Evolutionary conservation across 352 stramenopile genomes (phyloP).

Genomic region (Peronosclerospora sorghi): DNA sequence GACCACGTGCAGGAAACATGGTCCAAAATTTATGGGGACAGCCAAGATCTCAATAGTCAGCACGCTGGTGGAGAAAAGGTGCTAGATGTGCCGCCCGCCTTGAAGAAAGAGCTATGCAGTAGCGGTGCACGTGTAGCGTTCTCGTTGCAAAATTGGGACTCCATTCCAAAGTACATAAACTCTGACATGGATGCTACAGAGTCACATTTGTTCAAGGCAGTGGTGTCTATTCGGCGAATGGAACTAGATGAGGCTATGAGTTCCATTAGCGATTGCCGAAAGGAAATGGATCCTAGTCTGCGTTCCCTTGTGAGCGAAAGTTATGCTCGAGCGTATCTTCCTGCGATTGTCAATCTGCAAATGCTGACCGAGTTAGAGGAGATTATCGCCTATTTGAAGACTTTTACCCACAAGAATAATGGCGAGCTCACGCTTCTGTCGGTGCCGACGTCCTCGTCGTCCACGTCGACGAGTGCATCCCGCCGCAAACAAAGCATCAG

Average conservation of each 20-base stretch:
- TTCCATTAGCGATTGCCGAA: slow-evolving; percentile 89
- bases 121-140: slow-evolving; percentile 73
- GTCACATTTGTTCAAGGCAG: slow-evolving; percentile 78
- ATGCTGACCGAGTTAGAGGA: slow-evolving; percentile 94
- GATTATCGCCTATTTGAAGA: slow-evolving; percentile 78
- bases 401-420: slow-evolving; percentile 69
- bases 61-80: slow-evolving; percentile 39
- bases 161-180: slow-evolving; percentile 81
- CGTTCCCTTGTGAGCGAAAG: slow-evolving; percentile 95
- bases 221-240: slow-evolving; percentile 91
- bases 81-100: slow-evolving; percentile 63
- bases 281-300: slow-evolving; percentile 94
- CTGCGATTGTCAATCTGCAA: slow-evolving; percentile 95
- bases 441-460: slow-evolving; percentile 18
- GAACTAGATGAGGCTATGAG: too few species aligned
- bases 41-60: slow-evolving; percentile 26
- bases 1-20: too few species aligned
- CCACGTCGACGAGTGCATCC: too few species aligned
- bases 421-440: slow-evolving; percentile 65
- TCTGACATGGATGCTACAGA: slow-evolving; percentile 83
- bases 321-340: slow-evolving; percentile 94
- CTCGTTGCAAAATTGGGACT: too few species aligned
- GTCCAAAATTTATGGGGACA: slow-evolving; percentile 75
- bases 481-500: too few species aligned
- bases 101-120: slow-evolving; percentile 82